Evolutionary conservation across 306 rosid species (phyloP).

Genomic region (Casuarina cunninghamiana): DNA sequence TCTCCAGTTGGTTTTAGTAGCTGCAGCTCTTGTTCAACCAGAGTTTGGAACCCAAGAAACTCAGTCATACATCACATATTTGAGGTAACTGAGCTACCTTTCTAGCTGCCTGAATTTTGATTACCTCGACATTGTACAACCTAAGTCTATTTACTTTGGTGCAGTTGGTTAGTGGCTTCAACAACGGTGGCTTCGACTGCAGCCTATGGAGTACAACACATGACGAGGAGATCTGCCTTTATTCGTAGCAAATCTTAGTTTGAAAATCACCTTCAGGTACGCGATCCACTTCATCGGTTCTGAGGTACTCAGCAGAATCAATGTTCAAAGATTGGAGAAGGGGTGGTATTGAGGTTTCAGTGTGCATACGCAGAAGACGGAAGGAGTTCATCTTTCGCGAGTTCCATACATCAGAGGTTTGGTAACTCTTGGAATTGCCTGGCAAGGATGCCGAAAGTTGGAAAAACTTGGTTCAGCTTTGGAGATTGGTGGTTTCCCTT

Average conservation of each 20-base stretch:
- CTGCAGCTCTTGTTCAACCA: constrained; percentile 86
- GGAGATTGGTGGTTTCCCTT: not conserved
- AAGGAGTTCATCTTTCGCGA: not conserved
- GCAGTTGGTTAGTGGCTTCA: constrained; percentile 93
- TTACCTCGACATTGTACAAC: not conserved
- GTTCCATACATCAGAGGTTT: not conserved
- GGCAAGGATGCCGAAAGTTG: not conserved
- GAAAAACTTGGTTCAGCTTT: not conserved
- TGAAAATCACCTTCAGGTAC: not conserved
- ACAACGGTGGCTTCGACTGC: constrained; percentile 68
- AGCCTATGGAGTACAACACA: constrained; percentile 62
- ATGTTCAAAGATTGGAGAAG: not conserved
- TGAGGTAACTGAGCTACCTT: constrained; percentile 47
- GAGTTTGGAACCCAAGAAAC: constrained; percentile 84
- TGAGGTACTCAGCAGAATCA: not conserved
- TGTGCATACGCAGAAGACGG: not conserved
- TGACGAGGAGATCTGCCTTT: constrained; percentile 38
- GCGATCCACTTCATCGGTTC: not conserved
- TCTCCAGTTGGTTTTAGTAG: constrained; percentile 76
- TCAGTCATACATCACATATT: constrained; percentile 52
- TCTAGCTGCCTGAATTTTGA: constrained; percentile 1
- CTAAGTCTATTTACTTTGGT: constrained; percentile 16
- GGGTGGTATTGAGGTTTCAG: not conserved
- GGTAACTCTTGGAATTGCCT: not conserved
- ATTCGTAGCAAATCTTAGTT: constrained; percentile 25